Base-by-base conservation (phyloP, 2,329 filamentous ascomycete species). In the Leptodontidium sp. region DNA sequence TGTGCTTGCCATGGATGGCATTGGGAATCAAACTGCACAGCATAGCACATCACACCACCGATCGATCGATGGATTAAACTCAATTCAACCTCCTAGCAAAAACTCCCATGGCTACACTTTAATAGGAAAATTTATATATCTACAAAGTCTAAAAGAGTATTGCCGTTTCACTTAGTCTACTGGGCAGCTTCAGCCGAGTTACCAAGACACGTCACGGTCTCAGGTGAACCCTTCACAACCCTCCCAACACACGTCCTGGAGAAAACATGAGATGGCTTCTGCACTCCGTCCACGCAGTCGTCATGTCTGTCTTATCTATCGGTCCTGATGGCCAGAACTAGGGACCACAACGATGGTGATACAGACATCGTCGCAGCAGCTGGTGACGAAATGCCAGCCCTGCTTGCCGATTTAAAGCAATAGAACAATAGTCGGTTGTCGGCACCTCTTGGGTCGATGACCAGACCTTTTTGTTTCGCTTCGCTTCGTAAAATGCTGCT, bases 121-220 rank as follows among this genome's bases (percentile, higher is more conserved):
- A 50, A n/a, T 50, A n/a, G 47, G n/a, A 50, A 50, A 50, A 24
- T 2, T 21, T 21, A 21, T 17, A 24, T 50, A 50, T 50, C 21
- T 12, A 40, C 38, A 40, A 40, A 40, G 38, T 5, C 40, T n/a
- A 45, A 26, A 45, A 26, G 57, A 24, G 35, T 26, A 43, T 4
- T 8, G 38, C 17, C 15, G 40, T 62, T 62, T 62, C 43, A 35
- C 35, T 43, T 59, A 29, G 45, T 32, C 43, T 21, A 49, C 43
- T 17, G 26, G 40, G 59, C 24, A 62, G 24, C 43, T 62, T 62
- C 40, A 35, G 11, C 59, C 59, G 59, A 62, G 24, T 14, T 32
- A 11, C 43, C 59, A 62, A 47, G 38, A 24, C 40, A 62, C 59
- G 59, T 62, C 43, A 62, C 21, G 6, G 58, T 61, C 38, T 61